A percentile compares a stretch with the other conserved stretches of the same genome.
Evolutionary conservation across 2,329 filamentous ascomycete species (phyloP).

Genomic region (Hymenoscyphus albidus): DNA sequence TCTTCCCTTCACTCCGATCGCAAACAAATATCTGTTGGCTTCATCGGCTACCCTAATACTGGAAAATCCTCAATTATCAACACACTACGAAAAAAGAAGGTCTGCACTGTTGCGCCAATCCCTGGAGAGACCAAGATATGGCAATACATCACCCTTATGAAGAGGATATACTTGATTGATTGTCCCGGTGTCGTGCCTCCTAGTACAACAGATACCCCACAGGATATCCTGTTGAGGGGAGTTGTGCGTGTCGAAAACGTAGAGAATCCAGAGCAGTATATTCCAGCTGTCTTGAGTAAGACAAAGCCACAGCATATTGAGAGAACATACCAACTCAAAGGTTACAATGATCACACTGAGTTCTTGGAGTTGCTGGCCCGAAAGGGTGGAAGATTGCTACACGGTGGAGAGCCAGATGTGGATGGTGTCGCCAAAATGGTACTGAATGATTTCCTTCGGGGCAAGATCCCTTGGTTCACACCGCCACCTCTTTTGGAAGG

Average conservation of each 20-base stretch:
- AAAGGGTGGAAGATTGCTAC: constrained; percentile 80
- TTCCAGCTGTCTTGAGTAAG: constrained; percentile 72
- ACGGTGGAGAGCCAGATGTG: constrained; percentile 90
- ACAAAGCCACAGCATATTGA: constrained; percentile 88
- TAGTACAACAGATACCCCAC: constrained; percentile 74
- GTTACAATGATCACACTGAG: constrained; percentile 71
- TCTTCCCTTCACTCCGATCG: constrained; percentile 82
- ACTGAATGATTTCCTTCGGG: constrained; percentile 90
- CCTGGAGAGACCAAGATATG: constrained; percentile 97
- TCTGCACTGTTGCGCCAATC: constrained; percentile 89
- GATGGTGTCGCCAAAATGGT: constrained; percentile 97
- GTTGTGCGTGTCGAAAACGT: constrained; percentile 95
- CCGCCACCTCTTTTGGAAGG: constrained; percentile 63
- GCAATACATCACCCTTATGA: constrained; percentile 97
- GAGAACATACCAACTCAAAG: constrained; percentile 84
- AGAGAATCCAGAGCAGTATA: constrained; percentile 93
- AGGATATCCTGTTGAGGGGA: constrained; percentile 84
- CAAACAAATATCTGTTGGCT: constrained; percentile 90
- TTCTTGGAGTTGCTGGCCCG: constrained; percentile 85
- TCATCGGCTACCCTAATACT: constrained; percentile 76
- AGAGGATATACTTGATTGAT: constrained; percentile 90
- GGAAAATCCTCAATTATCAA: constrained; percentile 98
- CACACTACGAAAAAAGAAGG: constrained; percentile 88
- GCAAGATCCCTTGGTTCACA: constrained; percentile 95
- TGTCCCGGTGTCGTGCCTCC: constrained; percentile 96